Percentiles rank a stretch among this genome's conserved stretches.
phyloP scores from a whole-genome alignment of 2,329 filamentous ascomycete genomes.

The Plectosphaerella cucumerina region DNA sequence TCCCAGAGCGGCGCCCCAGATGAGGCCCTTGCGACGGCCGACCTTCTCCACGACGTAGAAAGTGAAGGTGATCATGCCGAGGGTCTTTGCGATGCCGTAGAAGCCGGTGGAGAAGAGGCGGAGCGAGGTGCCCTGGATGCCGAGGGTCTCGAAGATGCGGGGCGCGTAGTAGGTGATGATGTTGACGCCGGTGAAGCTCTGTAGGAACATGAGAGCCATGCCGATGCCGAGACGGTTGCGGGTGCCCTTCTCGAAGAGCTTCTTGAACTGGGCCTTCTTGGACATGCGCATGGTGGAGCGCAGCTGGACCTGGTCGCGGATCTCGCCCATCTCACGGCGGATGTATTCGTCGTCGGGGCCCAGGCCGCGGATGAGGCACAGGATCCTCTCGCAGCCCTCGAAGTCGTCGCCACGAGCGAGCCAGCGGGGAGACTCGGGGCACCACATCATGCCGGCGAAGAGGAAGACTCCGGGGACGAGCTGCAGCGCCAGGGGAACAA shows the following conservation, averaged over 20 bases:
- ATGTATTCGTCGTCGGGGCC: slow-evolving; percentile 14
- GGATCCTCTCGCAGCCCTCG: slow-evolving; percentile 32
- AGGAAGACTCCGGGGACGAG: slow-evolving; percentile 32
- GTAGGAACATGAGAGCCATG: slow-evolving; percentile 43
- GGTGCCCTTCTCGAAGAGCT: slow-evolving; percentile 29
- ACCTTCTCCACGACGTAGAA: slow-evolving; percentile 43
- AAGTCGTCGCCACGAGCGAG: slow-evolving; percentile 28
- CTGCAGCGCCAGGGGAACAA: slow-evolving; percentile 37
- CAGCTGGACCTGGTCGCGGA: slow-evolving; percentile 53
- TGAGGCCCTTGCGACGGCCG: slow-evolving; percentile 43
- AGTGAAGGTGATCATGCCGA: slow-evolving; percentile 31
- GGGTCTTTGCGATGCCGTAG: slow-evolving; percentile 32
- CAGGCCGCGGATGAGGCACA: slow-evolving; percentile 27
- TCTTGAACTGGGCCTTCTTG: slow-evolving; percentile 22
- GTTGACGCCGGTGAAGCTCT: slow-evolving; percentile 43
- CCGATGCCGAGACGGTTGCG: slow-evolving; percentile 45
- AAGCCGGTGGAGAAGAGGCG: slow-evolving; percentile 34
- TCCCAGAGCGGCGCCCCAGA: slow-evolving; percentile 35
- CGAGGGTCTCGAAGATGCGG: slow-evolving; percentile 31
- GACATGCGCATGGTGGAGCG: slow-evolving; percentile 23
- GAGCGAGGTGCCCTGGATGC: slow-evolving; percentile 24
- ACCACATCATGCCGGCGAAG: slow-evolving; percentile 25
- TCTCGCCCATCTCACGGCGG: slow-evolving; percentile 49
- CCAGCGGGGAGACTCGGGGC: slow-evolving; percentile 34
- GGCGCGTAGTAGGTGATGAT: slow-evolving; percentile 56